Percentiles rank a stretch among this genome's conserved stretches.
Evolutionary conservation across 495 filamentous ascomycete species (phyloP).

Genomic region (Xylaria curta): DNA sequence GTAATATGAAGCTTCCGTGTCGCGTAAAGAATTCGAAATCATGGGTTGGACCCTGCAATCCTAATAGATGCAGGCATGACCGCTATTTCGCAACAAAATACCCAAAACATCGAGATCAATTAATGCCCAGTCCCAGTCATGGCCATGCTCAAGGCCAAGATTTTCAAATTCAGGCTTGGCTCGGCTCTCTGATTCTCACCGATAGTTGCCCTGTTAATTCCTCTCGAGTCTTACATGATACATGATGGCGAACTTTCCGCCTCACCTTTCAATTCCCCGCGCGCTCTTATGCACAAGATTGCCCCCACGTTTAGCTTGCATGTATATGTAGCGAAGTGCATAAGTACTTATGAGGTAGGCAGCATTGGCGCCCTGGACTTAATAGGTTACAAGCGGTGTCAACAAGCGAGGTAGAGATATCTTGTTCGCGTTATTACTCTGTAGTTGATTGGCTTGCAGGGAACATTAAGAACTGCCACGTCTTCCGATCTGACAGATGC

Average conservation of each 20-base stretch:
- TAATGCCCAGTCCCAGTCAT: not conserved
- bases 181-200: constrained; percentile 1
- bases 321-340: not conserved
- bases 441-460: constrained; percentile 2
- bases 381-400: constrained; percentile 10
- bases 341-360: not conserved
- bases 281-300: not conserved
- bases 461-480: constrained; percentile 8
- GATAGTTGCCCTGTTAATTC: constrained; percentile 1
- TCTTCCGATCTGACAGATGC: constrained; percentile 19
- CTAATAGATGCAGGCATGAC: not conserved
- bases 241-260: not conserved
- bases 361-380: not conserved
- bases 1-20: not conserved
- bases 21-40: not conserved
- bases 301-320: constrained; percentile 6
- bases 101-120: not conserved
- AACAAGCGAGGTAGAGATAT: not conserved
- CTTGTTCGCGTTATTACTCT: not conserved
- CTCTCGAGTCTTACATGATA: not conserved
- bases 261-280: constrained; percentile 4
- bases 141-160: not conserved
- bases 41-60: not conserved
- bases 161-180: not conserved
- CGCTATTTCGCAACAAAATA: constrained; percentile 10